These are phyloP conservation scores for Podaxis sp. DNA, from an alignment of 768 basidiomycete genomes.

Conservation along the genomic window DNA sequence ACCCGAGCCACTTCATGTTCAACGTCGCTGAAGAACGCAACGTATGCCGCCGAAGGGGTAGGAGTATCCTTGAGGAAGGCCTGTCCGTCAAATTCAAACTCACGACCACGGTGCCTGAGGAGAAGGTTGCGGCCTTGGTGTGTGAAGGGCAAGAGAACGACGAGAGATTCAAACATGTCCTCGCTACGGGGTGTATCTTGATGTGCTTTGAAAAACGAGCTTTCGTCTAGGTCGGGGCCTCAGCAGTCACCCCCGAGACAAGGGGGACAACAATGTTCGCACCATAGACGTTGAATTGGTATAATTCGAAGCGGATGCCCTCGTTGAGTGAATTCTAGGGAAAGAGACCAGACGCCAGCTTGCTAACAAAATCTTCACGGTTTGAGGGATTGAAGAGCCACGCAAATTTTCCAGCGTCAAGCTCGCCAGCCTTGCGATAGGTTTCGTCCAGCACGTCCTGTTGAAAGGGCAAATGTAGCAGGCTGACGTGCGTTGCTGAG, in stretches of 20 bases:
- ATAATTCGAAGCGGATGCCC: background rate
- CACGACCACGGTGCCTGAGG: background rate
- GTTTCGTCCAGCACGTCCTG: background rate
- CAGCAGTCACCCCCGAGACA: background rate
- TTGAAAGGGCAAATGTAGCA: background rate
- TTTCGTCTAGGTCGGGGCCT: background rate
- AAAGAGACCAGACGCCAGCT: background rate
- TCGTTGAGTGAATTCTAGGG: background rate
- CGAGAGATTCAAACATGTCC: background rate
- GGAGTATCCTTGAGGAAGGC: background rate
- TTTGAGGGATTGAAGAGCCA: background rate
- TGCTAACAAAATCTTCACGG: background rate
- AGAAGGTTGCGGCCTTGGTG: background rate
- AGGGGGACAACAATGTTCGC: background rate
- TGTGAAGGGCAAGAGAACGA: background rate
- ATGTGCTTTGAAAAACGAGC: background rate
- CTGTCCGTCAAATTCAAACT: background rate
- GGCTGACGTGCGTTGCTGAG: background rate
- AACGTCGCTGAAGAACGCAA: constrained; percentile 36
- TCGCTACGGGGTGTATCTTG: background rate
- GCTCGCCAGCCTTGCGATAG: background rate
- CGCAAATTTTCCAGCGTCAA: background rate
- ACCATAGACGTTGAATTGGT: background rate
- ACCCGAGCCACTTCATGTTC: constrained; percentile 36
- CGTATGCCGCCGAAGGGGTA: constrained; percentile 19